These are phyloP conservation scores for Sporisorium exsertum DNA, from an alignment of 1,284 basidiomycete species.

Conservation along the genomic window DNA sequence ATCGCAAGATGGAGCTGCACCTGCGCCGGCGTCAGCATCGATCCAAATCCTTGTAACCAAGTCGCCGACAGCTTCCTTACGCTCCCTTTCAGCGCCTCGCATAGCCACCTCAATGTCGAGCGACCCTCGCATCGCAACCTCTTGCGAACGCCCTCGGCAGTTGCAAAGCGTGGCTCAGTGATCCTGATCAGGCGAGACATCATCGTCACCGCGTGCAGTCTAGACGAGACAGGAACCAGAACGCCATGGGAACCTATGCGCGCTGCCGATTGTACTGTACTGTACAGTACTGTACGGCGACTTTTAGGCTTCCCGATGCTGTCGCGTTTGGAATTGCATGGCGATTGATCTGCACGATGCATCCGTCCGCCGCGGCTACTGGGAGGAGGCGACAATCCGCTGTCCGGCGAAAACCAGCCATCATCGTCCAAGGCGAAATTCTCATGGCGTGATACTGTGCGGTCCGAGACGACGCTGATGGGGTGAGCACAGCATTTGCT, in stretches of 20 bases:
- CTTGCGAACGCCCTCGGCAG: background rate
- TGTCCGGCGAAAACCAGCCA: background rate
- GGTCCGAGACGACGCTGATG: background rate
- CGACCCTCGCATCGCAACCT: background rate
- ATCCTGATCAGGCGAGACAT: constrained; percentile 3
- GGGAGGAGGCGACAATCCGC: background rate
- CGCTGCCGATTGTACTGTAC: too few species aligned
- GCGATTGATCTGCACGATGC: background rate
- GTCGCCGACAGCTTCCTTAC: background rate
- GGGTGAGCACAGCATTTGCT: background rate
- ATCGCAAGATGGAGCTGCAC: background rate
- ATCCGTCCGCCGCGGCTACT: background rate
- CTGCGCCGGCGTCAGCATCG: background rate
- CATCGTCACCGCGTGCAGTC: background rate
- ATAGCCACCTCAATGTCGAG: background rate
- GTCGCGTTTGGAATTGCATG: background rate
- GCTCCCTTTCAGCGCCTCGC: constrained; percentile 3
- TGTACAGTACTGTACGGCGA: background rate
- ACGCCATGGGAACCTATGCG: background rate
- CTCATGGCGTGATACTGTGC: background rate
- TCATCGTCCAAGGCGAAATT: background rate
- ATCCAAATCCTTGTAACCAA: background rate
- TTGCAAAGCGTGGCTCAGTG: background rate
- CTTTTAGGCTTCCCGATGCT: background rate
- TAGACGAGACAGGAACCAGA: background rate